These are phyloP conservation scores for Mortierella antarctica DNA, from an alignment of 192 early-diverging fungal genomes.

Conservation along the genomic window DNA sequence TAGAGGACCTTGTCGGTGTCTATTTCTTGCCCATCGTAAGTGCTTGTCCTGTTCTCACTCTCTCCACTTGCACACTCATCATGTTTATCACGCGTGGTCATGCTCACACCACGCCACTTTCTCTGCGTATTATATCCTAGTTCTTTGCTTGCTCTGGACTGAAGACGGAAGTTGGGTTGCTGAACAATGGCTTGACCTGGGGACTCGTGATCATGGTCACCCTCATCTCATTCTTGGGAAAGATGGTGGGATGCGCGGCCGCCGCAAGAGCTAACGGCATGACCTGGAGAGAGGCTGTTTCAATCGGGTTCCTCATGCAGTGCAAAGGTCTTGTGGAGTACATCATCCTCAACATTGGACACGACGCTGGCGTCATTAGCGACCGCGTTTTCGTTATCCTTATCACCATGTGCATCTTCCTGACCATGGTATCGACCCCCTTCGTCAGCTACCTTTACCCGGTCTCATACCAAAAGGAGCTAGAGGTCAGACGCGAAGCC, in stretches of 20 bases:
- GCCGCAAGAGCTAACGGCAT: slow-evolving; percentile 73
- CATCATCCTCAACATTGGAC: slow-evolving; percentile 94
- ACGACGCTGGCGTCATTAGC: slow-evolving; percentile 84
- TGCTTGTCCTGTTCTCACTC: background rate
- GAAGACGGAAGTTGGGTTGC: slow-evolving; percentile 79
- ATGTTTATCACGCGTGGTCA: background rate
- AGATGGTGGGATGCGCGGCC: slow-evolving; percentile 79
- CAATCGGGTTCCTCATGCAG: slow-evolving; percentile 91
- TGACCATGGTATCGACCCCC: slow-evolving; percentile 89
- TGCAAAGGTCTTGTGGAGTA: slow-evolving; percentile 95
- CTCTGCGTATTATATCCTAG: slow-evolving; percentile 25
- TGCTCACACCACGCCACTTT: background rate
- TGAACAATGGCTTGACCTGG: slow-evolving; percentile 80
- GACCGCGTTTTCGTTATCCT: slow-evolving; percentile 53
- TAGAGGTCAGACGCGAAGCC: slow-evolving; percentile 35
- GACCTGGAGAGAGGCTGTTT: slow-evolving; percentile 81
- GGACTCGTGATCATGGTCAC: slow-evolving; percentile 78
- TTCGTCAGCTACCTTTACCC: slow-evolving; percentile 80
- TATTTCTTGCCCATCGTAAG: slow-evolving; percentile 85
- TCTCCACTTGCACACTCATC: background rate
- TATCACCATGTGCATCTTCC: slow-evolving; percentile 83
- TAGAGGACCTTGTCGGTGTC: slow-evolving; percentile 88
- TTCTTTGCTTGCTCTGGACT: slow-evolving; percentile 94
- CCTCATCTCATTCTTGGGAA: slow-evolving; percentile 77
- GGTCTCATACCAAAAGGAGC: slow-evolving; percentile 64